Evolutionary conservation across 2,329 filamentous ascomycete species (phyloP).

Genomic region (Pseudogymnoascus sp.): DNA sequence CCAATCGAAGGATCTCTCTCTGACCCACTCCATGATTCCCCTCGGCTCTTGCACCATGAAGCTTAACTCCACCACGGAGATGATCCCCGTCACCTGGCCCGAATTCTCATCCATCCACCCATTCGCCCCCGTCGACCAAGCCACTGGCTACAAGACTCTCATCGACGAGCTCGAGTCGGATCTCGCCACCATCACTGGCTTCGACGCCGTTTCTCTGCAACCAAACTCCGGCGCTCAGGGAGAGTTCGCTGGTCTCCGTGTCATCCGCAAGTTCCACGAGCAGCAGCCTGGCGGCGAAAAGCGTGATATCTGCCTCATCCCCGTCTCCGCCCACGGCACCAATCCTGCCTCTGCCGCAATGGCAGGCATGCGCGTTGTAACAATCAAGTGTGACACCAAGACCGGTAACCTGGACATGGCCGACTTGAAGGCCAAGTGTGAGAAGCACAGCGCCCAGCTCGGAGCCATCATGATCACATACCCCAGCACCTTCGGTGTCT

Average conservation of each 20-base stretch:
- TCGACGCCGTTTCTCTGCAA: slow-evolving; percentile 82
- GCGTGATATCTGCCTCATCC: slow-evolving; percentile 88
- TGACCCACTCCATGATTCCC: slow-evolving; percentile 96
- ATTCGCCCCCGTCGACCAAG: slow-evolving; percentile 58
- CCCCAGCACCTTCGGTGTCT: slow-evolving; percentile 89
- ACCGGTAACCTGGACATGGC: slow-evolving; percentile 85
- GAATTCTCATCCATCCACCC: slow-evolving; percentile 77
- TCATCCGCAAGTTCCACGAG: slow-evolving; percentile 80
- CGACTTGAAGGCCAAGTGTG: slow-evolving; percentile 81
- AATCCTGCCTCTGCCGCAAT: slow-evolving; percentile 94
- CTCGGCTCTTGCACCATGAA: slow-evolving; percentile 98
- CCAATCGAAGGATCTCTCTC: slow-evolving; percentile 86
- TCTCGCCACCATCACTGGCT: slow-evolving; percentile 76
- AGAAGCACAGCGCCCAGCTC: slow-evolving; percentile 77
- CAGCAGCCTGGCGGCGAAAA: slow-evolving; percentile 54
- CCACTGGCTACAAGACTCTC: slow-evolving; percentile 62
- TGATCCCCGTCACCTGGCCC: slow-evolving; percentile 75
- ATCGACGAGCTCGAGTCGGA: slow-evolving; percentile 68
- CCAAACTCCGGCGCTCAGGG: slow-evolving; percentile 95
- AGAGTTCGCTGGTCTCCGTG: slow-evolving; percentile 82
- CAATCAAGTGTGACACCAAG: slow-evolving; percentile 79
- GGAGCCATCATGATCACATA: slow-evolving; percentile 97
- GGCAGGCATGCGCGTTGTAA: slow-evolving; percentile 90
- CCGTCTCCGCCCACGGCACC: slow-evolving; percentile 89
- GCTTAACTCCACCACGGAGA: slow-evolving; percentile 87